Base-by-base conservation (phyloP, 495 filamentous ascomycete species). In the Acidomyces sp. region DNA sequence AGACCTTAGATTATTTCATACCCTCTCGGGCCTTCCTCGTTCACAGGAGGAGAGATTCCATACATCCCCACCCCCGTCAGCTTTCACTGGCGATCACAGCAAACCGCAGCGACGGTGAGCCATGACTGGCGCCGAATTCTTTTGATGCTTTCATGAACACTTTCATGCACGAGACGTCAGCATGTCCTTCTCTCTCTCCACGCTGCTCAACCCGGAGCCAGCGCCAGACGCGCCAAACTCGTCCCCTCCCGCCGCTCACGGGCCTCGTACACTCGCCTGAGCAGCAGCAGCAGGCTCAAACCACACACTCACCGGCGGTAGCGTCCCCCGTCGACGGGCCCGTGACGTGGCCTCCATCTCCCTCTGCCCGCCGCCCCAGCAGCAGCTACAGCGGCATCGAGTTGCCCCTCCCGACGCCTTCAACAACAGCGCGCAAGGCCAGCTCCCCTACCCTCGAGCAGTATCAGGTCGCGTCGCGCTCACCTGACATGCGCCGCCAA, bases 361-460 rank as follows among this genome's bases (percentile, higher is more conserved):
- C 35, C 9, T 30, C 41, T 2, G 54, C 47, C 6, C 35, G 34
- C 3, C 49, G 39, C 3, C 44, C 39, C 10, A 48, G 48, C 51
- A 58, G 51, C 39, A 51, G 50, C 15, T 39, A 48, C 37, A 39
- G 40, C 39, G 27, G 44, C 21, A 48, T 61, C 7, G 57, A 60
- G 39, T 54, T 56, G 0, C n/a, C n/a, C n/a, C n/a, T n/a, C n/a
- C 45, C 47, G 34, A 47, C 53, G 31, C 54, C 60, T 7, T 30
- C 54, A n/a, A 21, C 34, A 9, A 24, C 20, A 4, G 18, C 25
- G 45, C 34, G 26, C 22, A 43, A 32, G 46, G 45, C 45, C 23
- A 47, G 48, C 20, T 61, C 58, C 2, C 58, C 60, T 10, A 60
- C 55, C 4, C 53, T 63, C 15, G 58, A 63, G 15, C 55, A 55